Base-by-base conservation (phyloP, 495 filamentous ascomycete species). In the Penicillium paradoxum region DNA sequence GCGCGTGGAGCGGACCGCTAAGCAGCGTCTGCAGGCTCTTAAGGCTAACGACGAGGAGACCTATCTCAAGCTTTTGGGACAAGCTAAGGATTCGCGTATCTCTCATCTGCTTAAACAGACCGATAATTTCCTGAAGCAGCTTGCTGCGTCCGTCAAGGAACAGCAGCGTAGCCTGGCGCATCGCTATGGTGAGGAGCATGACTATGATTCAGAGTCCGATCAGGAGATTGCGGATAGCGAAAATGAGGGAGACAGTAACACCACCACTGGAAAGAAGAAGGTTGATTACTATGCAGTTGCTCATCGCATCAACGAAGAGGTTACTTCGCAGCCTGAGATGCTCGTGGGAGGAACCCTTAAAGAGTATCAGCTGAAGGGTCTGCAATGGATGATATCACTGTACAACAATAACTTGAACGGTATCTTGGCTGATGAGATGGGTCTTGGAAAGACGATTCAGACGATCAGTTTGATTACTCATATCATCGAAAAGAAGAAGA, bases 361-460 rank as follows among this genome's bases (percentile, higher is more conserved):
- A 70, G 93, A 98, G 65, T 98, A 98, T 72, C 93, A 98, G 72
- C 38, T 98, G 68, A 97, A 96, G 81, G 93, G 93, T 73, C 70
- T 98, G 54, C 93, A 98, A 68, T 98, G 93, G 93, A 97, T 98
- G 93, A 83, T 97, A 49, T 98, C 93, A 13, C 80, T 98, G 19
- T 98, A 97, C 74, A 97, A 97, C 83, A 98, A 98, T 79, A 97
- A 96, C 69, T 81, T 98, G 54, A 97, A 97, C 68, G 93, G 93
- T 80, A 97, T 98, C 57, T 75, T 98, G 55, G 93, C 93, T 45
- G 93, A 98, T 60, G 93, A 98, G 73, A 98, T 98, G 93, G 93
- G 93, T 84, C 89, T 98, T 53, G 93, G 93, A 64, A 98, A 98
- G 74, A 98, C 93, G 0, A 98, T 98, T 57, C 93, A 98, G 74